Percentiles rank a stretch among this genome's conserved stretches.
Evolutionary conservation across 2,329 filamentous ascomycete species (phyloP).

Genomic region (Arthrobotrys pseudoclavata): DNA sequence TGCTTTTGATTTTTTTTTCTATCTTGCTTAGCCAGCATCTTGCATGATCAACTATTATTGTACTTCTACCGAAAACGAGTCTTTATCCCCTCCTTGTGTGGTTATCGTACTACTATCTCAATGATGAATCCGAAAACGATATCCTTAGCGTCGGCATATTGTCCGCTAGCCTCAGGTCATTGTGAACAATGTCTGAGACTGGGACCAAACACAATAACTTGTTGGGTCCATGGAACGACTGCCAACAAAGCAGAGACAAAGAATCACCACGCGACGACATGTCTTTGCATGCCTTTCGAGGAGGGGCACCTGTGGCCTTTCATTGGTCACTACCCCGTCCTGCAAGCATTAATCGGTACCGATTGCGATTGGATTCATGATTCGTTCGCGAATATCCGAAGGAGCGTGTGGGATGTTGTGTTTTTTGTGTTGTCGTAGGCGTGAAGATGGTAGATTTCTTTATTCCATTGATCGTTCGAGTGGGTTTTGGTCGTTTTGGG

Average conservation of each 20-base stretch:
- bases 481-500: not conserved
- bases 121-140: not conserved
- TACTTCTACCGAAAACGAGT: slow-evolving; percentile 11
- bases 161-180: not conserved
- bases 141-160: not conserved
- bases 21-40: slow-evolving; percentile 6
- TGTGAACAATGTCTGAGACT: not conserved
- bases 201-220: not conserved
- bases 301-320: not conserved
- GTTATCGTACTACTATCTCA: not conserved
- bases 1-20: not conserved
- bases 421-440: slow-evolving; percentile 22
- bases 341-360: not conserved
- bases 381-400: not conserved
- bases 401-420: not conserved
- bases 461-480: not conserved
- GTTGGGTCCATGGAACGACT: slow-evolving; percentile 6
- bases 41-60: slow-evolving; percentile 11
- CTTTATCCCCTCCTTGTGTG: not conserved
- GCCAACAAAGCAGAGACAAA: slow-evolving; percentile 24
- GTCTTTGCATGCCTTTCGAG: not conserved
- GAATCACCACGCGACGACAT: slow-evolving; percentile 6
- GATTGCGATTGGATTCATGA: not conserved
- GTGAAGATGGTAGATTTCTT: not conserved
- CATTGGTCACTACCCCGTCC: slow-evolving; percentile 5